Evolutionary conservation across 495 filamentous ascomycete genomes (phyloP), one percentile per base, ranked within the genome.

Genomic region (Hyaloscypha hepaticicola): DNA sequence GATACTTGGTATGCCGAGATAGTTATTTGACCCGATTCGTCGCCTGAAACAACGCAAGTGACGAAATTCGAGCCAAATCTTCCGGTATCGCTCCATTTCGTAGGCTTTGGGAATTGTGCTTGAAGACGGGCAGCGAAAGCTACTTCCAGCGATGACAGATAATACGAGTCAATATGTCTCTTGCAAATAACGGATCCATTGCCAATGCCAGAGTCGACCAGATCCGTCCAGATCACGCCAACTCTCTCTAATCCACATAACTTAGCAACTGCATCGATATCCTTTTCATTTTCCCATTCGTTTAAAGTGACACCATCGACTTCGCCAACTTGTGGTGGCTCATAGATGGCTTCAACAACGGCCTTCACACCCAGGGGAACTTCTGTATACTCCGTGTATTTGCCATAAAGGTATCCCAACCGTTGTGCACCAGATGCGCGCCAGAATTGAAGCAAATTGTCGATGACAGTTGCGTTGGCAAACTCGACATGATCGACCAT

Each of bases 401-500:
- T 85, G 27, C 95, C 95, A 71, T 97, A 98, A 1, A 99, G 81
- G 70, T 93, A 96, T 29, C 94, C 95, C 31, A 97, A 72, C 21
- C 95, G 81, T 74, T 99, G 95, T 19, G 84, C 75, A 0, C 83
- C 85, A 1, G 90, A 93, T 50, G 80, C 83, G 63, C 95, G 85
- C 95, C 95, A 99, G 66, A 94, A 94, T 66, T 96, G 85, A 45
- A 99, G 85, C 31, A 97, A 85, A 8, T 86, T 87, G 72, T 99
- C 88, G 72, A 99, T 89, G 24, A 97, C 77, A 34, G 83, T 82
- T 1, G 91, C 85, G 1, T 89, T 85, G 3, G 95, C 84, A 72
- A 99, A 98, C 72, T 99, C 96, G 66, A 99, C 93, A 75, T 99
- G 95, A 71, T 99, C 95, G 0, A 99, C 93, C 91, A 93, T 97